phyloP scores from a whole-genome alignment of 2,329 filamentous ascomycete genomes.

The Aspergillus neotritici region DNA sequence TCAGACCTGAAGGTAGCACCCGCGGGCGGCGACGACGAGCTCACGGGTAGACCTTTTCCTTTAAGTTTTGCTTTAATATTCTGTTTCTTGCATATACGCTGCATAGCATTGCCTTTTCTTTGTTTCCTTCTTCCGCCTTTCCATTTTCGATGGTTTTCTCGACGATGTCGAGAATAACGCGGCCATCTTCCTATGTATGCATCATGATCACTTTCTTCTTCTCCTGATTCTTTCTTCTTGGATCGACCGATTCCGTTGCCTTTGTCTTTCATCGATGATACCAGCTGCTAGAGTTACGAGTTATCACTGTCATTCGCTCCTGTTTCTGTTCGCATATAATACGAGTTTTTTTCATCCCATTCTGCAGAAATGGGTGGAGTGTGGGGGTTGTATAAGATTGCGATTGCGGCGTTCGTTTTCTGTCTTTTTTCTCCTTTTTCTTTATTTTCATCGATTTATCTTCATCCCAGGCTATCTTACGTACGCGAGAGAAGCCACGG shows the following conservation, averaged over 20 bases:
- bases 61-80: not conserved
- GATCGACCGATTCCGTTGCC: not conserved
- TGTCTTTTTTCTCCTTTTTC: not conserved
- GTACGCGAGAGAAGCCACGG: no score
- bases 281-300: not conserved
- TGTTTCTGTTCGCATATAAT: conserved; percentile 1
- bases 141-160: conserved; percentile 5
- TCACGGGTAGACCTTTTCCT: conserved; percentile 11
- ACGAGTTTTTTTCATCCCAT: no score
- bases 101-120: not conserved
- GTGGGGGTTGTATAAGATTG: conserved; percentile 6
- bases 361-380: conserved; percentile 4
- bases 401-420: conserved; percentile 4
- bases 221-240: not conserved
- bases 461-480: not conserved
- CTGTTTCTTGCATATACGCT: not conserved
- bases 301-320: conserved; percentile 1
- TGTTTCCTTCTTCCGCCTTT: not conserved
- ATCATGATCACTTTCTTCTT: not conserved
- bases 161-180: conserved; percentile 4
- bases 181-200: conserved; percentile 1
- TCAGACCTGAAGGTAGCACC: conserved; percentile 76
- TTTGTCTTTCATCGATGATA: conserved; percentile 1
- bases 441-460: conserved; percentile 2
- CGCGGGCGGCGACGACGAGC: conserved; percentile 68